Conservation (phyloP, 2,329 filamentous ascomycete genomes). For the Ustulina deusta region DNA sequence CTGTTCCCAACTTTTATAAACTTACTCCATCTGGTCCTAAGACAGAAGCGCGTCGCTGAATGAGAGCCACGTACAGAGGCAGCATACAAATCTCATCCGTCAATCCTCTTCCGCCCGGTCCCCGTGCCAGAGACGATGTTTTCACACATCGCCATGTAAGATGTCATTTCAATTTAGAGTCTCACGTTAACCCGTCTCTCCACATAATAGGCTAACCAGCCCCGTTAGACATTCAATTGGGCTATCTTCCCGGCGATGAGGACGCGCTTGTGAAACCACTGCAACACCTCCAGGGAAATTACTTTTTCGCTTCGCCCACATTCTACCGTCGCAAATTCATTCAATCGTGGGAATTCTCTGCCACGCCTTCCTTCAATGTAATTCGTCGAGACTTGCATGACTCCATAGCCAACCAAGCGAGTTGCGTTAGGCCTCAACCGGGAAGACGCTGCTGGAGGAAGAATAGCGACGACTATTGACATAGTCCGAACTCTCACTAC, state of each 20-base stretch:
- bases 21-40: slow-evolving; percentile 22
- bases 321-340: background rate
- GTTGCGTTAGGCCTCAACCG: background rate
- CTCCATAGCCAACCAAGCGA: background rate
- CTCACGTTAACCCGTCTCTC: background rate
- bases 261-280: slow-evolving; percentile 27
- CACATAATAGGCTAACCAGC: slow-evolving; percentile 4
- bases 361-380: background rate
- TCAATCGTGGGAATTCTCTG: background rate
- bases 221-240: slow-evolving; percentile 19
- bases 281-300: background rate
- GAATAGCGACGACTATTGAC: background rate
- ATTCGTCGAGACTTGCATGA: background rate
- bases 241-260: slow-evolving; percentile 18
- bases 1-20: slow-evolving; percentile 10
- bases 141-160: slow-evolving; percentile 21
- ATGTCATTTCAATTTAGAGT: background rate
- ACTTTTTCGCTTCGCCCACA: background rate
- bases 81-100: slow-evolving; percentile 1
- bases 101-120: background rate
- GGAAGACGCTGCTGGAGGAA: background rate
- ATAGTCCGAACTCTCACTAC: background rate
- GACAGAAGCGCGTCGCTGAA: slow-evolving; percentile 36
- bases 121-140: slow-evolving; percentile 15
- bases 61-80: slow-evolving; percentile 20